Conservation (phyloP, 2,329 filamentous ascomycete species). For the Dryadomyces sulphureus region DNA sequence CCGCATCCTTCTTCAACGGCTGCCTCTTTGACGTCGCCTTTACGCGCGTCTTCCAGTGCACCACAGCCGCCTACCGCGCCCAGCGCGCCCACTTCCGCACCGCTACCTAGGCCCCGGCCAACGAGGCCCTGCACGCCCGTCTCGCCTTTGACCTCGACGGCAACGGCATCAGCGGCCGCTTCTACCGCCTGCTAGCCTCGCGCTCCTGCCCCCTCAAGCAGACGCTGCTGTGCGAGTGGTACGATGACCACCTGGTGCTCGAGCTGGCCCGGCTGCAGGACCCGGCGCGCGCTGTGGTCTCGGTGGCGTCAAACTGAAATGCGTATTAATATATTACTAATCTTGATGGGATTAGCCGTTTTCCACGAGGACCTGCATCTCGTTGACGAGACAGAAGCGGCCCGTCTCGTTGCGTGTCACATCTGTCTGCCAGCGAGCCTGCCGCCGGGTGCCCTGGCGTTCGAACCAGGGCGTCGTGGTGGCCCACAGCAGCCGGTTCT, state of each 20-base stretch:
- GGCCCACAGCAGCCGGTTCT: neutral
- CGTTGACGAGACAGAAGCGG: neutral
- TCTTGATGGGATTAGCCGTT: neutral
- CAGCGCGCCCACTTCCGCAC: constrained; percentile 10
- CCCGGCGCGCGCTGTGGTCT: neutral
- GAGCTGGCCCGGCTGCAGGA: constrained; percentile 7
- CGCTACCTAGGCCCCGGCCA: constrained; percentile 13
- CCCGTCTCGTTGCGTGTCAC: neutral
- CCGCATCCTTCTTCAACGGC: constrained; percentile 20
- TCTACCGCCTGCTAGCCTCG: constrained; percentile 33
- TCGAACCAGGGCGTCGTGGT: neutral
- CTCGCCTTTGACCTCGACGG: constrained; percentile 40
- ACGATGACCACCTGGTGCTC: constrained; percentile 29
- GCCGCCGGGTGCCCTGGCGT: too few species aligned
- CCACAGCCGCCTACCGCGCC: constrained; percentile 4
- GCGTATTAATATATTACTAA: neutral
- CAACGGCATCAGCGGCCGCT: constrained; percentile 39
- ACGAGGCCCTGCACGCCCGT: constrained; percentile 19
- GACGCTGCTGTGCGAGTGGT: constrained; percentile 40
- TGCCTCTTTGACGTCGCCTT: constrained; percentile 14
- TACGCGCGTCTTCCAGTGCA: constrained; percentile 29
- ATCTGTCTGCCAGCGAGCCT: neutral
- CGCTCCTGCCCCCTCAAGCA: constrained; percentile 33
- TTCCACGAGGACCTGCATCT: neutral
- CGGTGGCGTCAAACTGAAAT: neutral